Conservation (phyloP, 1,284 basidiomycete genomes). For the Trichosporon asahii region DNA sequence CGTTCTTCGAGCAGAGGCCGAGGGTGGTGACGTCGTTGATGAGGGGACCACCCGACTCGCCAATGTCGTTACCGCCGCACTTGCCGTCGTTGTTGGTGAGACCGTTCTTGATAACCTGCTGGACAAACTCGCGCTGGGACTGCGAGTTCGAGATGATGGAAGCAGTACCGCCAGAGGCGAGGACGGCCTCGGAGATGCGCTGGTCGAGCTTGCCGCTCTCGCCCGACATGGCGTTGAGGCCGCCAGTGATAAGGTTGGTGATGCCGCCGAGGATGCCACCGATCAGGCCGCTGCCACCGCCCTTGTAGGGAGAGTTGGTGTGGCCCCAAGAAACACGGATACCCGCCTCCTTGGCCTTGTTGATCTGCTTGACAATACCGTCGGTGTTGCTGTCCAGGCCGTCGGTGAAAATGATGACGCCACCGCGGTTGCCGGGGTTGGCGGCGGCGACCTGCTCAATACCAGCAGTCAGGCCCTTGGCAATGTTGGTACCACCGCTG, state of each 20-base stretch:
- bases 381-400: background rate
- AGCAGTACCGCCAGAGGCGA: slow-evolving; percentile 13
- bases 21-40: slow-evolving; percentile 14
- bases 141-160: background rate
- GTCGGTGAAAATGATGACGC: slow-evolving; percentile 14
- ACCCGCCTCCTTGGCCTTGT: background rate
- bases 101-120: slow-evolving; percentile 16
- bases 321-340: slow-evolving; percentile 13
- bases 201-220: slow-evolving; percentile 4
- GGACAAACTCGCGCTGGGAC: slow-evolving; percentile 5
- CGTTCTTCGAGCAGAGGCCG: slow-evolving; percentile 19
- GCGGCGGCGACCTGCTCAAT: background rate
- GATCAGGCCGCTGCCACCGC: background rate
- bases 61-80: slow-evolving; percentile 9
- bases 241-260: background rate
- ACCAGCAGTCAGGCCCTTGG: background rate
- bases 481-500: slow-evolving; percentile 1
- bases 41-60: background rate
- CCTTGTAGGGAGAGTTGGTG: background rate
- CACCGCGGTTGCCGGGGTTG: background rate
- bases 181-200: slow-evolving; percentile 11
- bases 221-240: background rate
- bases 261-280: background rate
- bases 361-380: background rate
- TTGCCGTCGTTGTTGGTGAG: slow-evolving; percentile 20